Conservation (phyloP, 495 filamentous ascomycete species). For the Daldinia vernicosa region DNA sequence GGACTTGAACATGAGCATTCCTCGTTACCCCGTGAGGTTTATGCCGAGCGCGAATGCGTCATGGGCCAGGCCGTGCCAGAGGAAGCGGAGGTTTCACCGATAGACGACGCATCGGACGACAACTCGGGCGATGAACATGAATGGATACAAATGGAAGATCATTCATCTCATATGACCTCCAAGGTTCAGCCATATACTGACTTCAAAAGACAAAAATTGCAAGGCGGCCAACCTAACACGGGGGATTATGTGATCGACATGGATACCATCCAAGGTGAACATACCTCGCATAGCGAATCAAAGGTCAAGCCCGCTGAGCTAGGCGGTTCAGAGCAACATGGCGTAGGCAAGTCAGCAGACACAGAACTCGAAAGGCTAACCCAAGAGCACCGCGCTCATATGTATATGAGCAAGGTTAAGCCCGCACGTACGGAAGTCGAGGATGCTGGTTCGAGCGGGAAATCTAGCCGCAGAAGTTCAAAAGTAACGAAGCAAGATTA, state of each 20-base stretch:
- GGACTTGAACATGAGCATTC: slow-evolving; percentile 34
- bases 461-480: slow-evolving; percentile 23
- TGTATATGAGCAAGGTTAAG: slow-evolving; percentile 24
- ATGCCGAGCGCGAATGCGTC: slow-evolving; percentile 43
- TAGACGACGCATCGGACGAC: slow-evolving; percentile 22
- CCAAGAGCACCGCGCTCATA: slow-evolving; percentile 24
- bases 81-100: slow-evolving; percentile 34
- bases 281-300: slow-evolving; percentile 14
- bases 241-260: slow-evolving; percentile 39
- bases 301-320: slow-evolving; percentile 21
- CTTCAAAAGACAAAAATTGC: slow-evolving; percentile 11
- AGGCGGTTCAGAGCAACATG: slow-evolving; percentile 22
- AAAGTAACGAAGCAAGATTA: slow-evolving; percentile 32
- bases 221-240: neutral
- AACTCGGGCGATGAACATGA: slow-evolving; percentile 28
- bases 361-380: neutral
- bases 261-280: slow-evolving; percentile 19
- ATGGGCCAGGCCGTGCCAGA: slow-evolving; percentile 49
- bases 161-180: slow-evolving; percentile 40
- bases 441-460: slow-evolving; percentile 31
- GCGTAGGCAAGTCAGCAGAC: slow-evolving; percentile 21
- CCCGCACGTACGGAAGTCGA: slow-evolving; percentile 29
- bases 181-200: slow-evolving; percentile 29
- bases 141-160: slow-evolving; percentile 23
- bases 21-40: slow-evolving; percentile 33